Evolutionary conservation across 148 eudicot genomes (phyloP).

Genomic region (Amaranthus palmeri): DNA sequence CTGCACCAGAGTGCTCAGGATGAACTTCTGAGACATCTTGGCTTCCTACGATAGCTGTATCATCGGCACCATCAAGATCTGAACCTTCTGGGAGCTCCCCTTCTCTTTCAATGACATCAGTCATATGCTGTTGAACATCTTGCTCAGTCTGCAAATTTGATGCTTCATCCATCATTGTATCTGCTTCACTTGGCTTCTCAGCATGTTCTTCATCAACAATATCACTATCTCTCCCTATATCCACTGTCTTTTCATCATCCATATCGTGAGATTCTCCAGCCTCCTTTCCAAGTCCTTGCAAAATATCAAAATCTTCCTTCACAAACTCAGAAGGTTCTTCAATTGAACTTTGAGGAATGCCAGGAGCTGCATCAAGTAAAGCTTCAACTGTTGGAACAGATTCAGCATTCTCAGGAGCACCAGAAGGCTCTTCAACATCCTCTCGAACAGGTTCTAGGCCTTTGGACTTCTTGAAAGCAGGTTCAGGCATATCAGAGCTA

Average conservation of each 20-base stretch:
- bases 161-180: slow-evolving; percentile 36
- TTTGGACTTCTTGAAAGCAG: slow-evolving; percentile 52
- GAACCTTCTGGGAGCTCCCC: slow-evolving; percentile 56
- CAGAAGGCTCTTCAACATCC: slow-evolving; percentile 33
- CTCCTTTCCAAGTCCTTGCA: slow-evolving; percentile 43
- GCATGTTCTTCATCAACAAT: slow-evolving; percentile 39
- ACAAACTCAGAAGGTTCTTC: slow-evolving; percentile 43
- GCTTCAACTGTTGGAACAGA: slow-evolving; percentile 35
- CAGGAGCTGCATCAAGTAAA: slow-evolving; percentile 38
- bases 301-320: slow-evolving; percentile 43
- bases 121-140: slow-evolving; percentile 35
- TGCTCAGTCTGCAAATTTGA: slow-evolving; percentile 35
- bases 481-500: slow-evolving; percentile 37
- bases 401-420: slow-evolving; percentile 39
- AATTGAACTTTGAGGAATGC: slow-evolving; percentile 32
- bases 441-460: slow-evolving; percentile 47
- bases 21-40: slow-evolving; percentile 40
- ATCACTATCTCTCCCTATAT: slow-evolving; percentile 37
- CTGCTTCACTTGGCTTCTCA: slow-evolving; percentile 37
- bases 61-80: slow-evolving; percentile 48
- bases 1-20: slow-evolving; percentile 26
- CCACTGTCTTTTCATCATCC: slow-evolving; percentile 29
- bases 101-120: slow-evolving; percentile 55
- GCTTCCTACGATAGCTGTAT: slow-evolving; percentile 25
- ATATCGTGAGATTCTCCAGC: slow-evolving; percentile 17